Conservation (phyloP, 306 rosid species). For the Astragalus glycyphyllos region DNA sequence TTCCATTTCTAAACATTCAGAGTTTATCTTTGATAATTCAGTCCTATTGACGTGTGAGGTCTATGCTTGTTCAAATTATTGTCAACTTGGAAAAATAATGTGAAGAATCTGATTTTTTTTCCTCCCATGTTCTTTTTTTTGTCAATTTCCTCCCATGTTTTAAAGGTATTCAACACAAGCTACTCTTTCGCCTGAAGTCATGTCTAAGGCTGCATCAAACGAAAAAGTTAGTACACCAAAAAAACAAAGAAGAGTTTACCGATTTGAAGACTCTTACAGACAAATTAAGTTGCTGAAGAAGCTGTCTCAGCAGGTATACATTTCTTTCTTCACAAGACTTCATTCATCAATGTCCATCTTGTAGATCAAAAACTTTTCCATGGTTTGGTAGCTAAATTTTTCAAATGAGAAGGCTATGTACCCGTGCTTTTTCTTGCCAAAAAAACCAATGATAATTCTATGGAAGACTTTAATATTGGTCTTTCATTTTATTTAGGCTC, state of each 20-base stretch:
- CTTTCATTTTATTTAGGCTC: too few species aligned
- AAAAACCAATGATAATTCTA: too few species aligned
- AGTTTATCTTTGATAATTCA: background rate
- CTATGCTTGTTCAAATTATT: slow-evolving; percentile 33
- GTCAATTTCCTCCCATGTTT: slow-evolving; percentile 33
- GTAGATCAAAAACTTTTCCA: slow-evolving; percentile 7
- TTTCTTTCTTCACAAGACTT: slow-evolving; percentile 24
- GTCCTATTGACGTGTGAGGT: slow-evolving; percentile 13
- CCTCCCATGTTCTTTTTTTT: slow-evolving; percentile 36
- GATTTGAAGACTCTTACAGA: slow-evolving; percentile 61
- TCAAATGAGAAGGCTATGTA: too few species aligned
- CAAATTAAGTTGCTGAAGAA: slow-evolving; percentile 80
- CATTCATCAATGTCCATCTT: slow-evolving; percentile 7
- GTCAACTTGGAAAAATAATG: slow-evolving; percentile 29
- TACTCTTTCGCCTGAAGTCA: slow-evolving; percentile 70
- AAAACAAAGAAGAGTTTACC: slow-evolving; percentile 41
- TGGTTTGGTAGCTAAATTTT: slow-evolving; percentile 37
- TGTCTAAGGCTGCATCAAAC: slow-evolving; percentile 54
- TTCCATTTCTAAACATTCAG: slow-evolving; percentile 19
- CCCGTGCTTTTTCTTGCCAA: too few species aligned
- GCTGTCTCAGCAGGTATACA: slow-evolving; percentile 77
- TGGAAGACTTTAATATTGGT: too few species aligned
- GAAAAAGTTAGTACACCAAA: slow-evolving; percentile 49
- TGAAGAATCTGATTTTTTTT: slow-evolving; percentile 32
- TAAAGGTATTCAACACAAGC: slow-evolving; percentile 63